These are phyloP conservation scores for Rhizoclosmatium globosum DNA, from an alignment of 192 early-diverging fungal genomes.

Conservation along the genomic window DNA sequence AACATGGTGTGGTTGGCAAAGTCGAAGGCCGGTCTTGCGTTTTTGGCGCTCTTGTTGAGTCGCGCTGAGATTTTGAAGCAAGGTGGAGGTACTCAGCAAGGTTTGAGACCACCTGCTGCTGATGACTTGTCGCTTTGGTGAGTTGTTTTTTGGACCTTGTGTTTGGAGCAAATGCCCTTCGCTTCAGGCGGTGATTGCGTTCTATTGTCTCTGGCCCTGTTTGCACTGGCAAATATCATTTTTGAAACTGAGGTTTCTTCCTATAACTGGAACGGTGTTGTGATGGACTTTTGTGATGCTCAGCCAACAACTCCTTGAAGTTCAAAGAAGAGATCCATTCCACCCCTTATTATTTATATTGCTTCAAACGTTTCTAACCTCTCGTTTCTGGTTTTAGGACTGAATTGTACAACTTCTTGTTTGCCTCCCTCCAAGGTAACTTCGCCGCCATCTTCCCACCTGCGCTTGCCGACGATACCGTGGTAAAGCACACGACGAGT, in stretches of 20 bases:
- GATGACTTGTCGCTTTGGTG: slow-evolving; percentile 68
- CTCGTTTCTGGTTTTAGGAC: slow-evolving; percentile 53
- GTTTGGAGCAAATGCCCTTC: slow-evolving; percentile 14
- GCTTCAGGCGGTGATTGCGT: slow-evolving; percentile 23
- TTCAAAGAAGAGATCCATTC: too few species aligned
- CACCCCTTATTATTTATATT: too few species aligned
- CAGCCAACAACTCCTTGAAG: too few species aligned
- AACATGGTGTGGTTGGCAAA: slow-evolving; percentile 86
- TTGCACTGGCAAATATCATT: slow-evolving; percentile 24
- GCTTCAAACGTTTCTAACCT: neutral
- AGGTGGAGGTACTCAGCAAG: slow-evolving; percentile 49
- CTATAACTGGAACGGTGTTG: too few species aligned
- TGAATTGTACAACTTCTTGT: slow-evolving; percentile 87
- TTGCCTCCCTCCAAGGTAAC: slow-evolving; percentile 75
- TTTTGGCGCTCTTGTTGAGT: slow-evolving; percentile 89
- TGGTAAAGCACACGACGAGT: slow-evolving; percentile 71
- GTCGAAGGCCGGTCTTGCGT: slow-evolving; percentile 82
- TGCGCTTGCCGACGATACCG: neutral
- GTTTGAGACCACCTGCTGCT: slow-evolving; percentile 56
- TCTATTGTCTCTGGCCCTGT: slow-evolving; percentile 16
- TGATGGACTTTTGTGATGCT: too few species aligned
- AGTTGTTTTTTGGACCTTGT: neutral
- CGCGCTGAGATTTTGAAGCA: slow-evolving; percentile 92
- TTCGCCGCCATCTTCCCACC: slow-evolving; percentile 82
- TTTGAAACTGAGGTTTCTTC: too few species aligned